Evolutionary conservation across 148 eudicot species (phyloP).

Genomic region (Persicaria maculosa): DNA sequence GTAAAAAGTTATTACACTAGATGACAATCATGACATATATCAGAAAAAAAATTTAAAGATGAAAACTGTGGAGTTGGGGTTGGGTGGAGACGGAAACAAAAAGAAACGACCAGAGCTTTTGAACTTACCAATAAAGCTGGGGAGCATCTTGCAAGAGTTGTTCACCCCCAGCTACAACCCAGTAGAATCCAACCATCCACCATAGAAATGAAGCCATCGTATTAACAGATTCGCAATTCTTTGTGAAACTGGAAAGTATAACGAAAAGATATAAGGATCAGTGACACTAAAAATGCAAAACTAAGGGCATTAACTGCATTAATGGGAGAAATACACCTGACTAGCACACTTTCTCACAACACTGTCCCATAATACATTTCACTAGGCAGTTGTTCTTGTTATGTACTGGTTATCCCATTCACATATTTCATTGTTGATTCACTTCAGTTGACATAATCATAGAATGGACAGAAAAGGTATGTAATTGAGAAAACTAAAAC

Average conservation of each 20-base stretch:
- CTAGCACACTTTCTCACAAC: neutral
- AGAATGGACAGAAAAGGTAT: neutral
- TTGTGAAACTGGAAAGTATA: constrained; percentile 11
- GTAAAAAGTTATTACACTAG: neutral
- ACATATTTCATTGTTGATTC: neutral
- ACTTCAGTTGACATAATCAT: neutral
- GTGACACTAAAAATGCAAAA: neutral
- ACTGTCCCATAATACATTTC: neutral
- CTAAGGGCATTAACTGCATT: neutral
- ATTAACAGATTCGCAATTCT: constrained; percentile 9
- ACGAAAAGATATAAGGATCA: neutral
- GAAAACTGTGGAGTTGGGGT: neutral
- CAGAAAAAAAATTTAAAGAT: neutral
- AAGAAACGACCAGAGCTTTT: neutral
- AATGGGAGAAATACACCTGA: neutral
- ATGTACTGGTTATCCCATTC: neutral
- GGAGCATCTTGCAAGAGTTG: constrained; percentile 7
- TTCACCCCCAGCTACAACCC: constrained; percentile 28
- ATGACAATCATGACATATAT: neutral
- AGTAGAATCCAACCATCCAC: constrained; percentile 76
- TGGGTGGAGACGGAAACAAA: neutral
- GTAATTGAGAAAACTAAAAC: neutral
- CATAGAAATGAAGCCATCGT: constrained; percentile 26
- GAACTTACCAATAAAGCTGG: constrained; percentile 11
- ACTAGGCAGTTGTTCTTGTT: neutral